Evolutionary conservation across 116 monocot genomes (phyloP), one percentile per base, ranked within the genome.

Genomic region (Dioscorea cayenensis): DNA sequence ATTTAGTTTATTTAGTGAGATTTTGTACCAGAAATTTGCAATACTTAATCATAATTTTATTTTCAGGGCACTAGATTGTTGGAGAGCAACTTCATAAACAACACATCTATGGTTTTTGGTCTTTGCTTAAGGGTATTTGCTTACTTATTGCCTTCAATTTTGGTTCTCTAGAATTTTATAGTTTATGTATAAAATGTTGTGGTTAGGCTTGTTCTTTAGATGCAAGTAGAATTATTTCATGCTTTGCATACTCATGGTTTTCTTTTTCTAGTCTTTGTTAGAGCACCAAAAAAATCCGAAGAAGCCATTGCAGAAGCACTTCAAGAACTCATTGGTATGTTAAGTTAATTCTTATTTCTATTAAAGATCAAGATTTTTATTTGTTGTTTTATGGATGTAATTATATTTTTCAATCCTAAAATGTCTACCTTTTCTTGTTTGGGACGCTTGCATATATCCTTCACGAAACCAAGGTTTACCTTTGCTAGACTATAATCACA

Each of bases 51-150:
- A 32, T 32, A 32, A 32, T 65, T 79, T 64, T 27, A 64, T 65
- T 82, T 77, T 10, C 68, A 94, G 94, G 94, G 94, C 22, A 37
- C 79, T 55, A 72, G 86, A 77, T 68, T 94, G 58, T 72, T 79
- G 52, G 90, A 94, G 70, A 94, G 94, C 75, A 87, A 85, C 72
- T 90, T 90, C 68, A 94, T 94, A 68, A 94, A 94, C 72, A 94
- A 94, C 63, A 94, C 94, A 71, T 90, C 90, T 10, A 94, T 94
- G 94, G 83, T 90, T 70, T 88, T 94, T 82, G 90, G 94, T 64
- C 68, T 76, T 8, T 94, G 94, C 72, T 81, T 94, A 70, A 78
- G 94, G 75, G 94, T 94, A 85, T 36, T 80, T 78, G 16, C 55
- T 13, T 61, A 13, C 29, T 13, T 2, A 68, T 22, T 68, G 35